Percentiles rank a stretch among this genome's conserved stretches.
Evolutionary conservation across 805 yeast genomes (phyloP).

Genomic region (Wickerhamomyces rabaulensis): DNA sequence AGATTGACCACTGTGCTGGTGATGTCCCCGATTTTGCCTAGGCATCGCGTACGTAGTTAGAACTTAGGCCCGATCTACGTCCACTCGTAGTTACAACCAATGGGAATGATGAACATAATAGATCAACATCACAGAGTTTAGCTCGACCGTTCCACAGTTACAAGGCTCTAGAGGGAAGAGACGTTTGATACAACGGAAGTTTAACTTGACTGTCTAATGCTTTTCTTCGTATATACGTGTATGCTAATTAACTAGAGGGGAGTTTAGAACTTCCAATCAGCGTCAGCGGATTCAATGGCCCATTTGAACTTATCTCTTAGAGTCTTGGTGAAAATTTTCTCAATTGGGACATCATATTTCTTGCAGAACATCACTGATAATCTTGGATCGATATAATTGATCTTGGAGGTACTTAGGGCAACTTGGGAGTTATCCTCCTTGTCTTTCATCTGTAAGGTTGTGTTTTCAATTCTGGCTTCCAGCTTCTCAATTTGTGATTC

Average conservation of each 20-base stretch:
- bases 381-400: constrained; percentile 94
- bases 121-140: not conserved
- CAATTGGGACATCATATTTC: constrained; percentile 83
- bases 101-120: too few species aligned
- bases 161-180: not conserved
- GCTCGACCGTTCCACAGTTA: not conserved
- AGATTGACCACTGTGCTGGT: too few species aligned
- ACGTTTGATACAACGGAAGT: not conserved
- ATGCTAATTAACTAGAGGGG: too few species aligned
- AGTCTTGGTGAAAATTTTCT: constrained; percentile 86
- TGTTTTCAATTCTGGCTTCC: constrained; percentile 64
- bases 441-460: constrained; percentile 75
- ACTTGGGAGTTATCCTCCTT: constrained; percentile 93
- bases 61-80: too few species aligned
- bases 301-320: constrained; percentile 88
- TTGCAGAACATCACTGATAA: constrained; percentile 85
- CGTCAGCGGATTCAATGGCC: constrained; percentile 92
- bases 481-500: constrained; percentile 64
- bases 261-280: constrained; percentile 71
- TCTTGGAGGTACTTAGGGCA: constrained; percentile 87
- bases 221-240: too few species aligned
- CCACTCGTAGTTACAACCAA: too few species aligned
- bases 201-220: not conserved
- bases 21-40: too few species aligned
- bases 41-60: too few species aligned